Base-by-base conservation (phyloP, 108 stramenopile genomes). In the Cylindrotheca closterium region DNA sequence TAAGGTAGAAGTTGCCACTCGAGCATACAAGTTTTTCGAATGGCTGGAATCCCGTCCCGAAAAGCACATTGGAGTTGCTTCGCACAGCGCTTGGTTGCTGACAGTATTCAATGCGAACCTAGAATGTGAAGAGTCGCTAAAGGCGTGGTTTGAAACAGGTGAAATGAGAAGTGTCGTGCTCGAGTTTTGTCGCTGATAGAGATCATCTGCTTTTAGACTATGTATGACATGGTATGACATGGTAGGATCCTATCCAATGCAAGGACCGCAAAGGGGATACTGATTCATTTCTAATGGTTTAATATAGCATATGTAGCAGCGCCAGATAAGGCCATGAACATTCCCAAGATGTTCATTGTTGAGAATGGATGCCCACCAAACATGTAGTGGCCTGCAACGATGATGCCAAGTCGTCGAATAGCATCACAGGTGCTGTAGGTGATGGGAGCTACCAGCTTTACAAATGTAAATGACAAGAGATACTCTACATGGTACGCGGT, bases 391-490 rank as follows among this genome's bases (percentile, higher is more conserved):
- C 88, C 88, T 1, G 77, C 25, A 2, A 89, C 62, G 28, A 89
- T 89, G 31, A 89, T 83, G n/a, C 69, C 47, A n/a, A 89, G 64
- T 29, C 88, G 55, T 55, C 88, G 70, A 25, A 89, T 33, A 10
- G 88, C 85, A 65, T 89, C 88, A 50, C 83, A 85, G 2, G 88
- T 79, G 3, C 88, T 85, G 65, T 83, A 89, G 5, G 85, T 85
- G 31, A 89, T 84, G 25, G 88, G 88, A 33, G 75, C 59, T 7
- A 89, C 88, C 21, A 89, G 62, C 22, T 75, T 72, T 51, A 89
- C 83, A 68, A 89, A 89, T 47, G 69, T 78, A 45, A 89, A 89
- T 0, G 83, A 85, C 8, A 89, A 52, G 4, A 84, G 77, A 57
- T 89, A 89, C 50, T 89, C 89, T 55, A 85, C 53, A 65, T 90